Evolutionary conservation across 331 rosid genomes (phyloP).

Genomic region (Acacia concinna): DNA sequence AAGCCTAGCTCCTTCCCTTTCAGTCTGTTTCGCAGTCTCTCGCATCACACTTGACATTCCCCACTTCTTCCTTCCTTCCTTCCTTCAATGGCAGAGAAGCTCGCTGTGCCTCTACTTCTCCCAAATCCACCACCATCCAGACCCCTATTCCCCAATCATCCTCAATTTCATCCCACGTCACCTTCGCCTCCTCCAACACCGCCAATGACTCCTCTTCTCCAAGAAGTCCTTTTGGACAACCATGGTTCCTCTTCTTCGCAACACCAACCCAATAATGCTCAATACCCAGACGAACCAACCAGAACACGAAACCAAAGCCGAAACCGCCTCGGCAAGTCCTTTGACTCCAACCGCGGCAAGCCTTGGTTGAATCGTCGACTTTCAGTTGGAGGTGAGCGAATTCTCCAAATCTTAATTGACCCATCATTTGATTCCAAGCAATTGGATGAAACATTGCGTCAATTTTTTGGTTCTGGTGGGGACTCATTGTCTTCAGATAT

Average conservation of each 20-base stretch:
- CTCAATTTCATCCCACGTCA: conserved; percentile 23
- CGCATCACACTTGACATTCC: not conserved
- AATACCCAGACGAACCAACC: not conserved
- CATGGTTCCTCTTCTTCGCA: not conserved
- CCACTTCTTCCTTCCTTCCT: not conserved
- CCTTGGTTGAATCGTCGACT: conserved; percentile 60
- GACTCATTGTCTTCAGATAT: conserved; percentile 47
- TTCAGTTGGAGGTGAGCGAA: conserved; percentile 54
- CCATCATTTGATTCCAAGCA: conserved; percentile 40
- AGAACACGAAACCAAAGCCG: conserved; percentile 47
- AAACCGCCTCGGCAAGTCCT: conserved; percentile 50
- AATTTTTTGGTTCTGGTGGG: conserved; percentile 25
- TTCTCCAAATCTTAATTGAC: conserved; percentile 42
- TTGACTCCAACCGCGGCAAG: conserved; percentile 62
- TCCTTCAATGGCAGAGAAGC: conserved; percentile 48
- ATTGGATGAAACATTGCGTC: conserved; percentile 29
- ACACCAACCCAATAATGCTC: conserved; percentile 18
- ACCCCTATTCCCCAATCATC: conserved; percentile 42
- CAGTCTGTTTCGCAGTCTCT: not conserved
- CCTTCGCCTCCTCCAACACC: conserved; percentile 25
- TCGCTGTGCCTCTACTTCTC: conserved; percentile 57
- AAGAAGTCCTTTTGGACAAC: conserved; percentile 31
- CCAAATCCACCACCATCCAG: conserved; percentile 55
- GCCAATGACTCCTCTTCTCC: conserved; percentile 50
- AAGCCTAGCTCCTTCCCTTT: not conserved